Percentiles rank a stretch among this genome's conserved stretches.
These are phyloP conservation scores for Candida sanyiensis DNA, from an alignment of 805 yeast species.

Conservation along the genomic window DNA sequence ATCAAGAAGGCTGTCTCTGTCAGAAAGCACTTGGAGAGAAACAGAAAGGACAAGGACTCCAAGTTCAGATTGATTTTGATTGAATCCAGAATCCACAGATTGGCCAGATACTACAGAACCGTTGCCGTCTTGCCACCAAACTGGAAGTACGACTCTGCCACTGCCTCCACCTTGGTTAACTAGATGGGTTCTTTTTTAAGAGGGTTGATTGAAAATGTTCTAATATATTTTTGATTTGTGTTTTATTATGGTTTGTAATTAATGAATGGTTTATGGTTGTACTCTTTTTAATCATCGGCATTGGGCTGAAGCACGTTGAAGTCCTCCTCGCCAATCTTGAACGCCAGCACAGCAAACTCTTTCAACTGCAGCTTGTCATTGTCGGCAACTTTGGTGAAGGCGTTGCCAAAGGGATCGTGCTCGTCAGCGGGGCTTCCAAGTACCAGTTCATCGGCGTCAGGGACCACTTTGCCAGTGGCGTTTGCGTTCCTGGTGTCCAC, in stretches of 20 bases:
- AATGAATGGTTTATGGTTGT: slow-evolving; percentile 3
- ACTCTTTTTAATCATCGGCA: slow-evolving; percentile 11
- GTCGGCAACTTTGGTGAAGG: slow-evolving; percentile 18
- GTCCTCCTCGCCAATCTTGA: slow-evolving; percentile 18
- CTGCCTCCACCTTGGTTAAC: slow-evolving; percentile 99
- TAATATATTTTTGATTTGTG: slow-evolving; percentile 8
- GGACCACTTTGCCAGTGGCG: slow-evolving; percentile 10
- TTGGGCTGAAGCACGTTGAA: slow-evolving; percentile 16
- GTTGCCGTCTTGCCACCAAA: slow-evolving; percentile 98
- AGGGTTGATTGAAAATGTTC: slow-evolving; percentile 4
- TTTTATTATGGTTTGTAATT: slow-evolving; percentile 4
- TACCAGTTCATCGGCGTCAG: slow-evolving; percentile 11
- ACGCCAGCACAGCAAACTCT: slow-evolving; percentile 18
- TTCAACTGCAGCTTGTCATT: slow-evolving; percentile 10
- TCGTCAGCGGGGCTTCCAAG: slow-evolving; percentile 20
- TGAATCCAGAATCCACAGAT: slow-evolving; percentile 99
- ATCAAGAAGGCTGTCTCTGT: slow-evolving; percentile 99
- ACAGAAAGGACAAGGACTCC: slow-evolving; percentile 99
- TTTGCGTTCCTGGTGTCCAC: slow-evolving; percentile 6
- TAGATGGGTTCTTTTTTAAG: slow-evolving; percentile 33
- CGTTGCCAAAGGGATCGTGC: slow-evolving; percentile 16
- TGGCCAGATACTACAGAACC: slow-evolving; percentile 99
- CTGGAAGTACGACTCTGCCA: slow-evolving; percentile 99
- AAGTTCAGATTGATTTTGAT: slow-evolving; percentile 99
- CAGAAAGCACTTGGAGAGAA: slow-evolving; percentile 99